These are phyloP conservation scores for Alternaria angustiovoidea DNA, from an alignment of 2,329 filamentous ascomycete species.

Conservation along the genomic window DNA sequence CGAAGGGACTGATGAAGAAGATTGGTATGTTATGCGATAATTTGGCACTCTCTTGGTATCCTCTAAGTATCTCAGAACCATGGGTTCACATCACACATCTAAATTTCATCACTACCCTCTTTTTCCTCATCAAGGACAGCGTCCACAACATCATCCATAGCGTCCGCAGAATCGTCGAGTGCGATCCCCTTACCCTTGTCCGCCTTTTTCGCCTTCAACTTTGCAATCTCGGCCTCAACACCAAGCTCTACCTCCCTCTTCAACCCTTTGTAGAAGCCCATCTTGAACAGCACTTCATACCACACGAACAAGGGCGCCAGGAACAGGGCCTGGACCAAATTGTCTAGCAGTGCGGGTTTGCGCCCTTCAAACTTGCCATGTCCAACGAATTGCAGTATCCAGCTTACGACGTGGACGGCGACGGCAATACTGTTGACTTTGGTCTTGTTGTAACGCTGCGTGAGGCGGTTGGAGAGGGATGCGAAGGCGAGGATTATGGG, in stretches of 20 bases:
- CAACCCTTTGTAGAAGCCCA: conserved; percentile 75
- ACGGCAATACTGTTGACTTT: conserved; percentile 69
- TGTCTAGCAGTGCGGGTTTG: conserved; percentile 88
- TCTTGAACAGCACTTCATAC: conserved; percentile 87
- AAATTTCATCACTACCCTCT: background rate
- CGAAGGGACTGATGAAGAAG: background rate
- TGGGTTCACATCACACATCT: no score
- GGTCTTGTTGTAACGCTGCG: conserved; percentile 64
- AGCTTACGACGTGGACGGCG: conserved; percentile 73
- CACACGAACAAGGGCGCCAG: conserved; percentile 96
- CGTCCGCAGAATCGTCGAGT: background rate
- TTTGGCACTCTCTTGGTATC: background rate
- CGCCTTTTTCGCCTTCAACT: conserved; percentile 54
- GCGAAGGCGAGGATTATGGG: conserved; percentile 77
- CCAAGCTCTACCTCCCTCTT: conserved; percentile 57
- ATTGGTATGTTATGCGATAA: background rate
- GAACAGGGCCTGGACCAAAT: conserved; percentile 88
- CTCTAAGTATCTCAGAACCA: background rate
- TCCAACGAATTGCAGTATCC: conserved; percentile 89
- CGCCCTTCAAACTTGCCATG: conserved; percentile 88
- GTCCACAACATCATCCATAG: background rate
- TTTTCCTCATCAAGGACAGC: background rate
- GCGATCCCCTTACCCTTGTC: background rate
- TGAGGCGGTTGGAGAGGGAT: conserved; percentile 75
- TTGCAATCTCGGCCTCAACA: conserved; percentile 58